Evolutionary conservation across 2,329 filamentous ascomycete species (phyloP).

Genomic region (Botryosphaeria dothidea): DNA sequence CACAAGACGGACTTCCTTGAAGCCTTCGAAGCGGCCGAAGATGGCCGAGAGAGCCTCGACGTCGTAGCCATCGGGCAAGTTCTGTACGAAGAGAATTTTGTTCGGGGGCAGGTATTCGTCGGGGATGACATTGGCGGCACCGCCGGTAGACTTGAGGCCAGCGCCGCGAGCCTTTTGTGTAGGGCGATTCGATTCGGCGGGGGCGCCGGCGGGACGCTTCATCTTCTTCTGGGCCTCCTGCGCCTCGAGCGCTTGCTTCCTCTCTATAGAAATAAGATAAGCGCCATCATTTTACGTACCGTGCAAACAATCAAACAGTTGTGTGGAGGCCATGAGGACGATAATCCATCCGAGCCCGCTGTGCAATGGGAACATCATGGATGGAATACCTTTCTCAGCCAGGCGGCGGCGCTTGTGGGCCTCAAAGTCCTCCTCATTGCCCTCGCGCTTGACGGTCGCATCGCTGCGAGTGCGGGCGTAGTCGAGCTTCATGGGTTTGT

Average conservation of each 20-base stretch:
- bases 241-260: slow-evolving; percentile 80
- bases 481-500: slow-evolving; percentile 83
- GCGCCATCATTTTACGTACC: not conserved
- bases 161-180: slow-evolving; percentile 67
- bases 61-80: slow-evolving; percentile 83
- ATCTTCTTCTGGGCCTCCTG: slow-evolving; percentile 76
- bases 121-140: slow-evolving; percentile 74
- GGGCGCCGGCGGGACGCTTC: slow-evolving; percentile 60
- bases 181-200: slow-evolving; percentile 56
- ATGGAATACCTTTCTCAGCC: slow-evolving; percentile 78
- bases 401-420: slow-evolving; percentile 79
- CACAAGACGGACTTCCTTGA: slow-evolving; percentile 88
- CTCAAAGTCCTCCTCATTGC: slow-evolving; percentile 80
- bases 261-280: slow-evolving; percentile 47
- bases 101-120: slow-evolving; percentile 98
- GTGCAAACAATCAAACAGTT: not conserved
- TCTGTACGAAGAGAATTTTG: slow-evolving; percentile 93
- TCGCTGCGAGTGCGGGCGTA: slow-evolving; percentile 84
- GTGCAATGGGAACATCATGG: slow-evolving; percentile 15
- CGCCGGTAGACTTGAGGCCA: slow-evolving; percentile 73
- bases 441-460: slow-evolving; percentile 75
- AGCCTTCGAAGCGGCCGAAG: slow-evolving; percentile 89
- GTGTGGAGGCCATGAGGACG: slow-evolving; percentile 4
- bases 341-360: slow-evolving; percentile 17
- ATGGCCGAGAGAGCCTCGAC: slow-evolving; percentile 76